Evolutionary conservation across 352 stramenopile genomes (phyloP).

Genomic region (Blastocystis sp.): DNA sequence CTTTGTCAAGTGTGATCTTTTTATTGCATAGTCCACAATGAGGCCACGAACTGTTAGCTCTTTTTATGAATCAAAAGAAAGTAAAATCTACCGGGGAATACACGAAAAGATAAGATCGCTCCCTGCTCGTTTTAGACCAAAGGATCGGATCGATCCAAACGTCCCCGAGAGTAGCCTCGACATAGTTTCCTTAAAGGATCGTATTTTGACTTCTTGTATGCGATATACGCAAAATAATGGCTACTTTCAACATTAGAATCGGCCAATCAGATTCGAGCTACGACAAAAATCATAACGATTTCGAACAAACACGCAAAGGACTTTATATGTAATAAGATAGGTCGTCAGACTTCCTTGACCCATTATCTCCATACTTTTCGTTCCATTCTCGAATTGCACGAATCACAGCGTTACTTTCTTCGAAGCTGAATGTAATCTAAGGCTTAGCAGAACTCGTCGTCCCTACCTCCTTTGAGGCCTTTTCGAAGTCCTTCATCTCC

Average conservation of each 20-base stretch:
- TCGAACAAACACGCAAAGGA: neutral
- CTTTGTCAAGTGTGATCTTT: constrained; percentile 47
- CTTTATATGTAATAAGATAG: constrained; percentile 57
- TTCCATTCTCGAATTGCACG: constrained; percentile 80
- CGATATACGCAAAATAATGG: neutral
- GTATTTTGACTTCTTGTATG: neutral
- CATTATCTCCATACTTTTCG: constrained; percentile 78
- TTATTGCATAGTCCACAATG: constrained; percentile 48
- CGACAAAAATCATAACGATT: neutral
- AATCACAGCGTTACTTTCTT: constrained; percentile 76
- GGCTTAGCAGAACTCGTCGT: constrained; percentile 9
- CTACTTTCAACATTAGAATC: neutral
- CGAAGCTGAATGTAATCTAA: constrained; percentile 78
- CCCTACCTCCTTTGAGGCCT: constrained; percentile 65
- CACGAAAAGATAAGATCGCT: constrained; percentile 52
- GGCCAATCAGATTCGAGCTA: neutral
- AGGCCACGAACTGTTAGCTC: constrained; percentile 39
- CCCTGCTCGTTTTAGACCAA: constrained; percentile 24
- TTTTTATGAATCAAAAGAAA: neutral
- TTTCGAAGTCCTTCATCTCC: constrained; percentile 66
- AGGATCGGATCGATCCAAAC: constrained; percentile 48
- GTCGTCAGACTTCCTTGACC: constrained; percentile 42
- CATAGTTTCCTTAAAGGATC: constrained; percentile 25
- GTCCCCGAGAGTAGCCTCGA: constrained; percentile 47
- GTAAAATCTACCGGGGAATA: neutral